Conservation (phyloP, 2,329 filamentous ascomycete species). For the Fusarium sp. region DNA sequence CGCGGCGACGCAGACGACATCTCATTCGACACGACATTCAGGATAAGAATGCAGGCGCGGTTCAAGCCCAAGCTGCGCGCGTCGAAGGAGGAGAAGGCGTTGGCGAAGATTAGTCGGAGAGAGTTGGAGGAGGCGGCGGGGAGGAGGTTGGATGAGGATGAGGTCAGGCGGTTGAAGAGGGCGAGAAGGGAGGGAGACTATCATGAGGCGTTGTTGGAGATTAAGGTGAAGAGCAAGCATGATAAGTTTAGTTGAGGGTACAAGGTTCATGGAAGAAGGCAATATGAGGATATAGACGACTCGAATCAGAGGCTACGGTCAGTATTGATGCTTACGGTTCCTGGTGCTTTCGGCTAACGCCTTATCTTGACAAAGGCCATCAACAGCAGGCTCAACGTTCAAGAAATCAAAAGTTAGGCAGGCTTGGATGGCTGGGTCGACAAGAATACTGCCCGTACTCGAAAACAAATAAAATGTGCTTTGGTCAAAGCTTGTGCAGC, state of each 20-base stretch:
- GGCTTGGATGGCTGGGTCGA: too few species aligned
- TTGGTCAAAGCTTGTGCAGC: background rate
- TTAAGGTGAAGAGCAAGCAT: conserved; percentile 93
- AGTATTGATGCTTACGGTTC: background rate
- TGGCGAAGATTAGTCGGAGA: conserved; percentile 84
- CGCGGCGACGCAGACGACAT: conserved; percentile 78
- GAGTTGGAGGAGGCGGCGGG: conserved; percentile 87
- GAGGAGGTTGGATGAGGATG: conserved; percentile 80
- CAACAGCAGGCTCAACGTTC: background rate
- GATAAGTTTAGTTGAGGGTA: conserved; percentile 72
- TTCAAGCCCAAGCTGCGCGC: conserved; percentile 88
- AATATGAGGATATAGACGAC: background rate
- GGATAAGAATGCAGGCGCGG: conserved; percentile 91
- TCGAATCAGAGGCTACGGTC: background rate
- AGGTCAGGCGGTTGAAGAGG: conserved; percentile 83
- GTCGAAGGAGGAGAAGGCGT: conserved; percentile 82
- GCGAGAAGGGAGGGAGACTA: conserved; percentile 89
- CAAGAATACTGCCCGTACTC: too few species aligned
- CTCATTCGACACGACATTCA: conserved; percentile 75
- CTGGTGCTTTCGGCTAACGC: background rate
- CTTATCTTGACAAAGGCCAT: background rate
- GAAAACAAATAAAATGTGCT: background rate
- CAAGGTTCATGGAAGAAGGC: background rate
- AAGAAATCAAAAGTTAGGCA: background rate
- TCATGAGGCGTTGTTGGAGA: conserved; percentile 83